phyloP scores from a whole-genome alignment of 2,329 filamentous ascomycete species.

The Bimuria novae-zelandiae region DNA sequence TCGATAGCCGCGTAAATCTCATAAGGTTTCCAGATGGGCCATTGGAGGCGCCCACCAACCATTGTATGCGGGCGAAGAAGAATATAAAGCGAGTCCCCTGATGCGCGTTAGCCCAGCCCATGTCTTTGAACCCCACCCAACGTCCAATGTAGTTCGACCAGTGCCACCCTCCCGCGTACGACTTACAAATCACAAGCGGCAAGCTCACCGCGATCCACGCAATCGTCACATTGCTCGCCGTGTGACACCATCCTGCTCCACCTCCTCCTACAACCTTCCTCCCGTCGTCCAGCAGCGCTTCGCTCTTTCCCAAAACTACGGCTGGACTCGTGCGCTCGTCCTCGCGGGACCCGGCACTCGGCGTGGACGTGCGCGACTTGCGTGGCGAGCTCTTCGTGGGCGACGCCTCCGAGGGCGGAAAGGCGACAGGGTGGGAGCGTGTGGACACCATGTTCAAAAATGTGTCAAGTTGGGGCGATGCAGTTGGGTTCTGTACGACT shows the following conservation, averaged over 20 bases:
- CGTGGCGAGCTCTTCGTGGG: constrained; percentile 38
- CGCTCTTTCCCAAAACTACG: too few relatives aligned
- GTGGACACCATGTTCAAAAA: constrained; percentile 48
- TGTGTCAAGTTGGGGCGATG: too few relatives aligned
- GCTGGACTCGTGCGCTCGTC: background rate
- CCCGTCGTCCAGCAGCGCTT: too few relatives aligned
- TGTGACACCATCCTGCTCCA: constrained; percentile 58
- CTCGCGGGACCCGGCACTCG: too few relatives aligned
- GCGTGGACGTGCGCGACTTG: constrained; percentile 39
- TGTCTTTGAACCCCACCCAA: background rate
- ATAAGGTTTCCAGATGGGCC: constrained; percentile 76
- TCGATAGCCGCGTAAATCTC: constrained; percentile 80
- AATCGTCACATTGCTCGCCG: constrained; percentile 63
- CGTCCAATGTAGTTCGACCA: background rate
- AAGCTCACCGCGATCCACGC: constrained; percentile 76
- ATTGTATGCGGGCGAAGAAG: constrained; percentile 80
- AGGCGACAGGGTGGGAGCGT: constrained; percentile 44
- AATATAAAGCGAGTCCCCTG: constrained; percentile 74
- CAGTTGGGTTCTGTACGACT: background rate
- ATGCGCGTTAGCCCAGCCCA: background rate
- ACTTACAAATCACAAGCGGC: constrained; percentile 71
- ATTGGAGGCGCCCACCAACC: constrained; percentile 74
- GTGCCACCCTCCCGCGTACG: background rate
- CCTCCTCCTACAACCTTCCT: too few relatives aligned
- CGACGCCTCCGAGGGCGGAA: constrained; percentile 42